A percentile compares a stretch with the other conserved stretches of the same genome.
Evolutionary conservation across 768 basidiomycete genomes (phyloP).

Genomic region (Hericium coralloides): DNA sequence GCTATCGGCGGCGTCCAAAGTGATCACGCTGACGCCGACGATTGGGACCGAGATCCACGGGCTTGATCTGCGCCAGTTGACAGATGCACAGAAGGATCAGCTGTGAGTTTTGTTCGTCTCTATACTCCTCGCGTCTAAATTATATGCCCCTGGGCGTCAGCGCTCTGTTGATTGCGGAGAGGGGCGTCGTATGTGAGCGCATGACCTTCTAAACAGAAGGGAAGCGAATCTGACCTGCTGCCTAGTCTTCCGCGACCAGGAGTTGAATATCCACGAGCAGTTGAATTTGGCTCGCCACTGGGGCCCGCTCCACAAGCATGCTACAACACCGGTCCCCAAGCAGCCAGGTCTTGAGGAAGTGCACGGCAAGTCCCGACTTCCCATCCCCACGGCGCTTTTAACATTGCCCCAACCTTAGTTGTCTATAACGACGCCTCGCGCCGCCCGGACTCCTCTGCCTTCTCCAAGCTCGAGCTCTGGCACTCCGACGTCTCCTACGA

Average conservation of each 20-base stretch:
- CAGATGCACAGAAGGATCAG: slow-evolving; percentile 67
- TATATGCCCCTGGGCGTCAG: slow-evolving; percentile 23
- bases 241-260: slow-evolving; percentile 69
- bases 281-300: slow-evolving; percentile 64
- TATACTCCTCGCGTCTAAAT: not conserved
- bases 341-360: slow-evolving; percentile 69
- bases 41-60: slow-evolving; percentile 73
- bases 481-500: slow-evolving; percentile 78
- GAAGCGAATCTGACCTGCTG: not conserved
- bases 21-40: slow-evolving; percentile 57
- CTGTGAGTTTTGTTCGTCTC: slow-evolving; percentile 35
- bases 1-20: slow-evolving; percentile 54
- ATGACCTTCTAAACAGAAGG: too few species aligned
- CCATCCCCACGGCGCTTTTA: not conserved
- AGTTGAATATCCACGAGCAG: slow-evolving; percentile 57
- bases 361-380: slow-evolving; percentile 38
- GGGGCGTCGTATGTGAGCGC: slow-evolving; percentile 64
- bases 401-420: slow-evolving; percentile 28
- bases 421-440: slow-evolving; percentile 62
- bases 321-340: slow-evolving; percentile 67
- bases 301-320: slow-evolving; percentile 75
- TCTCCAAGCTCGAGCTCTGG: slow-evolving; percentile 70
- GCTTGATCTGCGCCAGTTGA: slow-evolving; percentile 63
- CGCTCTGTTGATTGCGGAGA: slow-evolving; percentile 64
- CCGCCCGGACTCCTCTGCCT: slow-evolving; percentile 54